Percentiles rank a stretch among this genome's conserved stretches.
phyloP scores from a whole-genome alignment of 2,329 filamentous ascomycete species.

The Neospermospora avenae region DNA sequence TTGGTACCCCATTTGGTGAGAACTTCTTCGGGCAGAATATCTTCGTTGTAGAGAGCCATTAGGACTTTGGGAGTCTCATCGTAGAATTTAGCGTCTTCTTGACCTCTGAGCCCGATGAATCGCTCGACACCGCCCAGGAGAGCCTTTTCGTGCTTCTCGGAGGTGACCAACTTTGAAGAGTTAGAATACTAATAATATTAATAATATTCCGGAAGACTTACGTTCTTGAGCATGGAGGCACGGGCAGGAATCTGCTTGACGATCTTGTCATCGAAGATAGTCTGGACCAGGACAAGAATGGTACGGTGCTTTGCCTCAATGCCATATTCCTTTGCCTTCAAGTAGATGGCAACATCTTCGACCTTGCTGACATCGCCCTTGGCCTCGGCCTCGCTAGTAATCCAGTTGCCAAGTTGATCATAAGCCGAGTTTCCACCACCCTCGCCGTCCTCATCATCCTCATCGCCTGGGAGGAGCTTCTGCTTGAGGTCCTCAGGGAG shows the following conservation, averaged over 20 bases:
- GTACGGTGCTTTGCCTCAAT: conserved; percentile 95
- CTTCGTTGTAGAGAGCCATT: conserved; percentile 84
- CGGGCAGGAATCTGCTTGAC: conserved; percentile 82
- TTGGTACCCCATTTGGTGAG: conserved; percentile 89
- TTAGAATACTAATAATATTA: too few species aligned
- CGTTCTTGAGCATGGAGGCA: conserved; percentile 83
- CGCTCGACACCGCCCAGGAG: conserved; percentile 94
- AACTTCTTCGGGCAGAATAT: conserved; percentile 83
- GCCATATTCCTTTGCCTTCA: conserved; percentile 94
- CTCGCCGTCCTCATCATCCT: conserved; percentile 78
- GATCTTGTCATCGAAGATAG: conserved; percentile 89
- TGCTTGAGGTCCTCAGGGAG: conserved; percentile 95
- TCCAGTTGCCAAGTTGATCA: conserved; percentile 91
- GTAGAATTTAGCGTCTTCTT: conserved; percentile 76
- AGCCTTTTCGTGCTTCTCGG: conserved; percentile 92
- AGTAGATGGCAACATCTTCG: conserved; percentile 85
- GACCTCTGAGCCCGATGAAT: conserved; percentile 69
- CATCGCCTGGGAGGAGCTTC: conserved; percentile 77
- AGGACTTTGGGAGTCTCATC: conserved; percentile 80
- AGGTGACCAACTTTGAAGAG: conserved; percentile 65
- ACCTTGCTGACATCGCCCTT: conserved; percentile 75
- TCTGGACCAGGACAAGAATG: conserved; percentile 85
- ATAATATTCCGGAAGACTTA: too few species aligned
- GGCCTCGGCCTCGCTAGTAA: conserved; percentile 67
- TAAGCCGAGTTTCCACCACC: conserved; percentile 73